Base-by-base conservation (phyloP, 768 basidiomycete species). In the Pleurotus pulmonarius region DNA sequence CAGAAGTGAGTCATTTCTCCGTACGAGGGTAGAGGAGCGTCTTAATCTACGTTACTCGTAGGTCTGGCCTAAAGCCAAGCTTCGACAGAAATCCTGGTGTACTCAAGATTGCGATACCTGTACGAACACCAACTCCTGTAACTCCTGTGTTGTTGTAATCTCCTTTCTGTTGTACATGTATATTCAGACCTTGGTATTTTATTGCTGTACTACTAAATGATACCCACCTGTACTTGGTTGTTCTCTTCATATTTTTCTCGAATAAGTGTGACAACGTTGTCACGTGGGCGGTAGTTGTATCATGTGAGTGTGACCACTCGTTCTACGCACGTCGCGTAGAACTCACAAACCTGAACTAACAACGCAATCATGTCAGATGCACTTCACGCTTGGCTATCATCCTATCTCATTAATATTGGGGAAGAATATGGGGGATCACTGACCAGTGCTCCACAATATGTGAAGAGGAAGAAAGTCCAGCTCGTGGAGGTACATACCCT, bases 381-480 rank as follows among this genome's bases (percentile, higher is more conserved):
- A 26, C 61, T 81, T 22, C 58, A 59, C 5, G 77, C 85, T 18
- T 90, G 88, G 88, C 78, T 90, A 7, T 67, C 69, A 24, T 64
- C 74, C 20, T 83, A 87, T 60, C 64, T 90, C 44, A 62, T 80
- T 22, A 62, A 65, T 6, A 63, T 80, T 11, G 84, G 81, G 0
- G 80, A 85, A 63, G 71, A 70, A 1, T 68, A 81, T 57, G 87
- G 87, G 5, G 77, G 70, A 5, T 70, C 80, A 38, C 51, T 83
- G 12, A 59, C 66, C 7, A 65, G 60, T 0, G 66, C 74, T 12
- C 76, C 78, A 1, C 45, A 55, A 0, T 63, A 65, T 26, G 15
- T 55, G 11, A 78, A 74, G 58, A 75, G 70, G 46, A 82, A 73
- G 62, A 86, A 75, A 59, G 83, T 81, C 0, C 88, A 89, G 58